A percentile compares a stretch with the other conserved stretches of the same genome.
Evolutionary conservation across 1,284 basidiomycete species (phyloP).

Genomic region (Ustilago trichophora): DNA sequence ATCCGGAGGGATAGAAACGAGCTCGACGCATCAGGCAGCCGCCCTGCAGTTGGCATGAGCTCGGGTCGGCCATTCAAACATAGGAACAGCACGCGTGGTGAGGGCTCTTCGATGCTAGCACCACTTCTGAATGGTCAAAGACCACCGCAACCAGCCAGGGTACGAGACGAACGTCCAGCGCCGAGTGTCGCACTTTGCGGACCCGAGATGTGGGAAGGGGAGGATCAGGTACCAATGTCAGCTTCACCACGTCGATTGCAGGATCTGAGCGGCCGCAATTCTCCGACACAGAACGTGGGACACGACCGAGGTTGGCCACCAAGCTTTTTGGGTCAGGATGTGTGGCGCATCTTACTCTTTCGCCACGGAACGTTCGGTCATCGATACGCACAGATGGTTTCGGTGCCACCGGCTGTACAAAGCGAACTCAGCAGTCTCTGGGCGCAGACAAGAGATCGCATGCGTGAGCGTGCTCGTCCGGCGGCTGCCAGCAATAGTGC

Average conservation of each 20-base stretch:
- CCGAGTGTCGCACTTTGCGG: conserved; percentile 35
- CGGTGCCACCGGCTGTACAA: conserved; percentile 29
- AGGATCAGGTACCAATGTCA: conserved; percentile 1
- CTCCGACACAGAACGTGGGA: neutral
- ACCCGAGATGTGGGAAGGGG: conserved; percentile 39
- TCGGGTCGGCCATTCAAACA: neutral
- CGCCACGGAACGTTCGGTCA: conserved; percentile 32
- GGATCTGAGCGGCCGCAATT: conserved; percentile 1
- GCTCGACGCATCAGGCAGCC: conserved; percentile 2
- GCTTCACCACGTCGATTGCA: conserved; percentile 9
- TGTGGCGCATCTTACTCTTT: conserved; percentile 36
- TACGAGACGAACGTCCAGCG: conserved; percentile 24
- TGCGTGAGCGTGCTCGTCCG: conserved; percentile 1
- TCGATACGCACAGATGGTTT: conserved; percentile 31
- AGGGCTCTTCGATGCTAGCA: conserved; percentile 22
- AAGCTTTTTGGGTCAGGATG: conserved; percentile 42
- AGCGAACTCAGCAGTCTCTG: conserved; percentile 28
- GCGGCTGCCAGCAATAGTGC: neutral
- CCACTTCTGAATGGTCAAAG: conserved; percentile 26
- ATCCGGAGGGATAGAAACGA: conserved; percentile 19
- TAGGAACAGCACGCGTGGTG: conserved; percentile 3
- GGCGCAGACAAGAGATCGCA: conserved; percentile 23
- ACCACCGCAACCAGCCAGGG: conserved; percentile 16
- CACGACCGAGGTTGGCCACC: conserved; percentile 40
- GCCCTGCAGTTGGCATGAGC: neutral